Base-by-base conservation (phyloP, 2,329 filamentous ascomycete species). In the Mycosphaerella arachidis region DNA sequence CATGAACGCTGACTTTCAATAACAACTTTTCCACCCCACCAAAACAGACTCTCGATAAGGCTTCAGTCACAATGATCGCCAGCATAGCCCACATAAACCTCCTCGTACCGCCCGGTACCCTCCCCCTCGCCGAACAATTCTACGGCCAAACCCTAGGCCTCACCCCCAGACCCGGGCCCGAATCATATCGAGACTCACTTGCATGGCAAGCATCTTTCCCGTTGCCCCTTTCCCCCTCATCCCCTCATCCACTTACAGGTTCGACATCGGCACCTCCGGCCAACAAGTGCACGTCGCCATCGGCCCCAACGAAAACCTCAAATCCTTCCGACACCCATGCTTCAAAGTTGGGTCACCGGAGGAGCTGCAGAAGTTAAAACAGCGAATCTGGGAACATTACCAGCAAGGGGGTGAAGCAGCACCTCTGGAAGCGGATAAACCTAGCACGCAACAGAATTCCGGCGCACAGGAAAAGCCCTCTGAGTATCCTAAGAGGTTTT, bases 401-500 rank as follows among this genome's bases (percentile, higher is more conserved):
- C 67, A 78, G 56, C 69, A 69, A 0, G 82, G 81, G 0, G 81
- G 80, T 0, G 70, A 74, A 2, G 78, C 78, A 0, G 82, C 82
- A 4, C 85, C 85, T 0, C 70, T 71, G 59, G 77, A 78, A 59
- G 83, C 80, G 3, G 85, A 88, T 74, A 69, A 75, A 69, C 84
- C 84, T 0, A 84, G 84, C 0, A 75, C 73, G 29, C n/a, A 24
- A 3, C 71, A 73, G 58, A 73, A 76, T 64, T 67, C 62, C 54
- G 79, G 83, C 2, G 72, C 76, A 0, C 75, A 83, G 66, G 84
- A 83, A 0, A 79, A 80, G 1, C 2, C 24, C 24, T 24, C 24
- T 1, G 85, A 87, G 69, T 86, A 85, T 66, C 84, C 85, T 0
- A 76, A 73, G 37, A 76, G 85, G 13, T 88, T 88, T 70, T 88